These are phyloP conservation scores for Sugiyamaella qingdaonensis DNA, from an alignment of 805 yeast species.

Conservation along the genomic window DNA sequence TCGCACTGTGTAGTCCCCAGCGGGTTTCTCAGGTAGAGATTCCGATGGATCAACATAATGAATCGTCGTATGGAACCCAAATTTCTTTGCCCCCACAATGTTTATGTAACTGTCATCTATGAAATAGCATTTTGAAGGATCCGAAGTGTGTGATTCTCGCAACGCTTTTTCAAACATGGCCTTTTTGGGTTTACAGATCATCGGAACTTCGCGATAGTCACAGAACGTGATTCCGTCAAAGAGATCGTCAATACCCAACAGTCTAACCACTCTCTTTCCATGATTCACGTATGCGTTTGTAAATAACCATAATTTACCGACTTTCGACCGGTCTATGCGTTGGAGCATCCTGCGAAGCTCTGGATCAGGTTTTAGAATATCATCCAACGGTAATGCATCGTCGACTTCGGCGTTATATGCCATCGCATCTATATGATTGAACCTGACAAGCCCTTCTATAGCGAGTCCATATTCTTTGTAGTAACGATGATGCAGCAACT, in stretches of 20 bases:
- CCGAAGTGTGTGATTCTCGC: conserved; percentile 53
- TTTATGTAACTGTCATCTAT: conserved; percentile 86
- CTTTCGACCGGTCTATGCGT: conserved; percentile 43
- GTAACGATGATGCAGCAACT: conserved; percentile 62
- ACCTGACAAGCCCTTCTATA: conserved; percentile 73
- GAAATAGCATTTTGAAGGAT: conserved; percentile 55
- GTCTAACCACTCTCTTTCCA: conserved; percentile 71
- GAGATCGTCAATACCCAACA: conserved; percentile 85
- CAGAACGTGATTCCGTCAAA: conserved; percentile 94
- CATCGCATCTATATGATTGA: conserved; percentile 72
- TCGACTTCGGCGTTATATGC: conserved; percentile 87
- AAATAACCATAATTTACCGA: conserved; percentile 80
- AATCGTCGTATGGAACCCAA: conserved; percentile 69
- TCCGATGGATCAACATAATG: conserved; percentile 72
- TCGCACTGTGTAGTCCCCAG: conserved; percentile 50
- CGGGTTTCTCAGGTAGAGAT: conserved; percentile 38
- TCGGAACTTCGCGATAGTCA: conserved; percentile 61
- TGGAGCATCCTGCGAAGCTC: conserved; percentile 32
- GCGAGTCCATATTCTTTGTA: conserved; percentile 89
- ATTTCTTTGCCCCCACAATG: conserved; percentile 62
- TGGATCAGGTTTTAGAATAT: conserved; percentile 58
- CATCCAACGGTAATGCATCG: conserved; percentile 83
- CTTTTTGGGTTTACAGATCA: conserved; percentile 87
- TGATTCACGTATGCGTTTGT: conserved; percentile 94
- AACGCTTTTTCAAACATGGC: conserved; percentile 56